phyloP scores from a whole-genome alignment of 2,329 filamentous ascomycete species.

The Sclerotinia minor region DNA sequence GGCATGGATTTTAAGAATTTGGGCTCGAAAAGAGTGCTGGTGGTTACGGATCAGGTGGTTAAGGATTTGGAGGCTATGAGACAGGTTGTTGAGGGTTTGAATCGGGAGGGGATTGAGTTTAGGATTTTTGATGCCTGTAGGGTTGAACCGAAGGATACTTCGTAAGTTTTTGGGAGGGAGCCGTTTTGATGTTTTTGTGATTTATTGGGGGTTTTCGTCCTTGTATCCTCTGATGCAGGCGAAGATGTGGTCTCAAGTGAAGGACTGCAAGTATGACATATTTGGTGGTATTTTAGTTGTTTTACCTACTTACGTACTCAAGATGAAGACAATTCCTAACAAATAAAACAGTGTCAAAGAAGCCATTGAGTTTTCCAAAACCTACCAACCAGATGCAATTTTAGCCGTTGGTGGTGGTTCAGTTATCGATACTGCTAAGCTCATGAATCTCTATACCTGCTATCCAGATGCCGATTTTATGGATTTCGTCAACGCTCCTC shows the following conservation, averaged over 20 bases:
- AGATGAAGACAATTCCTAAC: neutral
- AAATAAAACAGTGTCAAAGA: constrained; percentile 66
- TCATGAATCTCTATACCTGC: constrained; percentile 94
- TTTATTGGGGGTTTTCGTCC: neutral
- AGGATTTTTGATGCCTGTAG: constrained; percentile 77
- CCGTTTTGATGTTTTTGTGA: neutral
- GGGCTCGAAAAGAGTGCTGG: constrained; percentile 80
- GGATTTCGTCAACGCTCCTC: constrained; percentile 94
- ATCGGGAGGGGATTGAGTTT: constrained; percentile 75
- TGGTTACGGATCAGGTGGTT: constrained; percentile 87
- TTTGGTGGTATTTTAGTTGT: neutral
- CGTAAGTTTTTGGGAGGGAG: constrained; percentile 54
- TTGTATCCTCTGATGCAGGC: no score
- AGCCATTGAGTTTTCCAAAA: constrained; percentile 83
- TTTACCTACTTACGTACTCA: accelerated
- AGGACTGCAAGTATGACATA: neutral
- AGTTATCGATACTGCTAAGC: constrained; percentile 96
- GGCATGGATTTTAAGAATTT: constrained; percentile 97
- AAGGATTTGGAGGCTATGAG: constrained; percentile 83
- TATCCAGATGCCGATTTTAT: constrained; percentile 93
- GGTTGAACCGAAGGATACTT: constrained; percentile 93
- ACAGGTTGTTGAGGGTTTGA: constrained; percentile 79
- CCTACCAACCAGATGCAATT: constrained; percentile 81
- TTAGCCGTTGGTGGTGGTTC: constrained; percentile 90
- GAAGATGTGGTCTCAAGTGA: neutral